Evolutionary conservation across 2,329 filamentous ascomycete species (phyloP).

Genomic region (Colletotrichum neosansevieriae): DNA sequence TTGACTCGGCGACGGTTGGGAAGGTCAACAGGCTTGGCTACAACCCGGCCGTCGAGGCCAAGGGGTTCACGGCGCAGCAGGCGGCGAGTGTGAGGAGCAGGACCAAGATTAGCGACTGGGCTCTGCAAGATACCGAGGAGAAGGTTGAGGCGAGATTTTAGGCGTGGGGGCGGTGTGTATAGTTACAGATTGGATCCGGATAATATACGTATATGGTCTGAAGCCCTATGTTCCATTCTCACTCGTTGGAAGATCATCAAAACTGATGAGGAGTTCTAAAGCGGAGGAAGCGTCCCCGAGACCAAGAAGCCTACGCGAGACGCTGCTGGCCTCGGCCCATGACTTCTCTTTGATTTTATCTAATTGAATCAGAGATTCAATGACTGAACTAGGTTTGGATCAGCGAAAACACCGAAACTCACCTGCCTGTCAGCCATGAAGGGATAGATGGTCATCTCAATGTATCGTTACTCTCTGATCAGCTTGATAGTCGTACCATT

Average conservation of each 20-base stretch:
- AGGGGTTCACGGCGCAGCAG: slow-evolving; percentile 86
- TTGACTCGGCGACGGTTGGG: slow-evolving; percentile 74
- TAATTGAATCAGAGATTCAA: no score
- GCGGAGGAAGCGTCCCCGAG: no score
- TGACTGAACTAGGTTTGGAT: neutral
- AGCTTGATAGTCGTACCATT: neutral
- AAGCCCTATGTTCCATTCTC: no score
- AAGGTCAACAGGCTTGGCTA: slow-evolving; percentile 81
- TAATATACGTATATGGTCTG: neutral
- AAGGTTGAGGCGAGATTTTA: slow-evolving; percentile 56
- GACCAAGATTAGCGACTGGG: slow-evolving; percentile 75
- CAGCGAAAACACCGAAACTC: no score
- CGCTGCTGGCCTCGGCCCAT: neutral
- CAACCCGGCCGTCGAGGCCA: slow-evolving; percentile 90
- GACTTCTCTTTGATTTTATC: neutral
- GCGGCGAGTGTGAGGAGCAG: slow-evolving; percentile 78
- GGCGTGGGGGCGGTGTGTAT: neutral
- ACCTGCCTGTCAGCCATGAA: no score
- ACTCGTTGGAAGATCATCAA: no score
- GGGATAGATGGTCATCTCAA: no score
- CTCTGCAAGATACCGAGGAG: slow-evolving; percentile 72
- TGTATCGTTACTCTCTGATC: no score
- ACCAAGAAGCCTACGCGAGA: no score
- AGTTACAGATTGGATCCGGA: neutral
- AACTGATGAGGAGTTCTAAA: no score